Percentiles rank a stretch among this genome's conserved stretches.
phyloP scores from a whole-genome alignment of 306 rosid species.

The Argentina anserina region DNA sequence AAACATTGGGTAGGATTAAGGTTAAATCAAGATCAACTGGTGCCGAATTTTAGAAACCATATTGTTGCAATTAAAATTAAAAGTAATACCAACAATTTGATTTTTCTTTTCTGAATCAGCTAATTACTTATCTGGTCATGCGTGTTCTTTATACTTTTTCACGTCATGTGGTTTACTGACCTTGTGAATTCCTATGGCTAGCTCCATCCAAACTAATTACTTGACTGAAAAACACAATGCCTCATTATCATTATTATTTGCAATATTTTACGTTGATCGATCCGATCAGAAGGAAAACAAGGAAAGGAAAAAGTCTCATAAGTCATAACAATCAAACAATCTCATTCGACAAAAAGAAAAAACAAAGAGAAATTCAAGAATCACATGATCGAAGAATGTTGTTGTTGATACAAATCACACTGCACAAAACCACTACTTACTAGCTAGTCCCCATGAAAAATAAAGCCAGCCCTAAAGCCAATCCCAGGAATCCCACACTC shows the following conservation, averaged over 20 bases:
- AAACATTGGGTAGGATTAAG: too few relatives aligned
- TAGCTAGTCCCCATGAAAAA: constrained; percentile 7
- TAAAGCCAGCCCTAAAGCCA: neutral
- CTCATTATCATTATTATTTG: neutral
- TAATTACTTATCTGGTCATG: too few relatives aligned
- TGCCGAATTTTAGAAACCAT: too few relatives aligned
- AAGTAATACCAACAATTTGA: too few relatives aligned
- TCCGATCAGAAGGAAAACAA: neutral
- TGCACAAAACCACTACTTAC: neutral
- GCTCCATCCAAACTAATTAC: too few relatives aligned
- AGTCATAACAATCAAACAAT: neutral
- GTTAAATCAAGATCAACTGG: too few relatives aligned
- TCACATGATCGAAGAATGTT: neutral
- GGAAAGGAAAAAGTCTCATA: neutral
- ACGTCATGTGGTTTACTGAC: too few relatives aligned
- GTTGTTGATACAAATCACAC: neutral
- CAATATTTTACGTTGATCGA: neutral
- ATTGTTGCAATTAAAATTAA: too few relatives aligned
- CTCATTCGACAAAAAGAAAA: neutral
- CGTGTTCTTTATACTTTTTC: too few relatives aligned
- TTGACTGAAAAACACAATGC: neutral
- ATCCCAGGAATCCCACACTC: constrained; percentile 2
- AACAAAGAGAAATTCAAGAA: neutral
- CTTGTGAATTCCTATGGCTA: too few relatives aligned
- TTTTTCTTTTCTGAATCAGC: too few relatives aligned